A percentile compares a stretch with the other conserved stretches of the same genome.
Evolutionary conservation across 2,329 filamentous ascomycete genomes (phyloP).

Genomic region (Clarireedia hainanense): DNA sequence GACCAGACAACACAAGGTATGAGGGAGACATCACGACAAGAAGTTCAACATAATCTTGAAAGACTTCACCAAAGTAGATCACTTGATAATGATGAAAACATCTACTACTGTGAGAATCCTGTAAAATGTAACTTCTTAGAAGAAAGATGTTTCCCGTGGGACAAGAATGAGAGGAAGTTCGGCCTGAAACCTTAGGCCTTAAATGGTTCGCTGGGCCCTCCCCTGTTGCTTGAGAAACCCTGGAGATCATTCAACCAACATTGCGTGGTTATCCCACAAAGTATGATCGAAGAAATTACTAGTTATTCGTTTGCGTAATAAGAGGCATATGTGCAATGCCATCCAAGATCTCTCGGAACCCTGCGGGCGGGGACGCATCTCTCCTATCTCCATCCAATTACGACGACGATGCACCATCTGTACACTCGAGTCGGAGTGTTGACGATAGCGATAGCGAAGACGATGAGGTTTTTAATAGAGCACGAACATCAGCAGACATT

Average conservation of each 20-base stretch:
- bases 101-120: background rate
- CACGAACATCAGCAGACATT: slow-evolving; percentile 62
- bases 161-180: background rate
- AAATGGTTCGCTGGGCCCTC: background rate
- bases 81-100: background rate
- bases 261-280: background rate
- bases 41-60: no score
- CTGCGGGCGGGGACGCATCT: slow-evolving; percentile 15
- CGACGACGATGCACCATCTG: slow-evolving; percentile 51
- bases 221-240: background rate
- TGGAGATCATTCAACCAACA: background rate
- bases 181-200: background rate
- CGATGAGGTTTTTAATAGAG: slow-evolving; percentile 57
- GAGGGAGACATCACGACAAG: no score
- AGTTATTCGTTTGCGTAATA: background rate
- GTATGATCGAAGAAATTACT: background rate
- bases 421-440: slow-evolving; percentile 55
- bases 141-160: background rate
- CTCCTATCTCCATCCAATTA: slow-evolving; percentile 25
- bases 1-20: background rate
- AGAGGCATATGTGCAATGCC: slow-evolving; percentile 7
- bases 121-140: background rate
- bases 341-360: background rate
- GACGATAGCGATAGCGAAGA: slow-evolving; percentile 73
- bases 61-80: no score